Conservation (phyloP, 164 flowering plant genomes). For the Vitis cinerea region DNA sequence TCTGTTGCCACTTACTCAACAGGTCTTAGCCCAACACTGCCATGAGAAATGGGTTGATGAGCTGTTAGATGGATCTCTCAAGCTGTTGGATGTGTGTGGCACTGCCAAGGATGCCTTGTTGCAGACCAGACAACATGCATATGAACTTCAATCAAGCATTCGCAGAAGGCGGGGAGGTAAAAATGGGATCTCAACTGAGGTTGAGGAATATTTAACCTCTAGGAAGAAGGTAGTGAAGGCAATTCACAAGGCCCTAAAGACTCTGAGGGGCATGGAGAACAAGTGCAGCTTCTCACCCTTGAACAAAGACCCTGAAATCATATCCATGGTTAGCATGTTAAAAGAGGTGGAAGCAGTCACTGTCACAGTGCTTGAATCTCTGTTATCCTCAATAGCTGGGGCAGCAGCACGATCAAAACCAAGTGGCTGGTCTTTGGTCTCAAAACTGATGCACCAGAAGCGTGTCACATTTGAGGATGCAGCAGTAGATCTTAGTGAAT, state of each 20-base stretch:
- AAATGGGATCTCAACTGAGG: conserved; percentile 4
- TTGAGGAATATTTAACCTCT: conserved; percentile 21
- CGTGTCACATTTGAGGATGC: conserved; percentile 7
- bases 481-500: conserved; percentile 14
- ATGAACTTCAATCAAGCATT: conserved; percentile 30
- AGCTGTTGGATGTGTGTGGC: conserved; percentile 32
- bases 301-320: neutral
- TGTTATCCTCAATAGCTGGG: conserved; percentile 8
- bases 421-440: conserved; percentile 28
- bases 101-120: conserved; percentile 23
- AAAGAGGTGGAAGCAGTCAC: conserved; percentile 24
- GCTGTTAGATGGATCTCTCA: conserved; percentile 33
- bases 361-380: conserved; percentile 13
- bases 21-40: conserved; percentile 7
- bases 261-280: conserved; percentile 4
- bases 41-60: conserved; percentile 24
- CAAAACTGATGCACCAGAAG: conserved; percentile 29
- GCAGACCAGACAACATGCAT: conserved; percentile 25
- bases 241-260: conserved; percentile 10
- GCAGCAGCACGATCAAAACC: neutral
- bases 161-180: conserved; percentile 33
- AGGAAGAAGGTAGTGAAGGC: conserved; percentile 36
- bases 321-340: conserved; percentile 13
- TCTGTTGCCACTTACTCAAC: conserved; percentile 23
- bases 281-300: neutral